Conservation (phyloP, 2,329 filamentous ascomycete genomes). For the Colletotrichum sp. region DNA sequence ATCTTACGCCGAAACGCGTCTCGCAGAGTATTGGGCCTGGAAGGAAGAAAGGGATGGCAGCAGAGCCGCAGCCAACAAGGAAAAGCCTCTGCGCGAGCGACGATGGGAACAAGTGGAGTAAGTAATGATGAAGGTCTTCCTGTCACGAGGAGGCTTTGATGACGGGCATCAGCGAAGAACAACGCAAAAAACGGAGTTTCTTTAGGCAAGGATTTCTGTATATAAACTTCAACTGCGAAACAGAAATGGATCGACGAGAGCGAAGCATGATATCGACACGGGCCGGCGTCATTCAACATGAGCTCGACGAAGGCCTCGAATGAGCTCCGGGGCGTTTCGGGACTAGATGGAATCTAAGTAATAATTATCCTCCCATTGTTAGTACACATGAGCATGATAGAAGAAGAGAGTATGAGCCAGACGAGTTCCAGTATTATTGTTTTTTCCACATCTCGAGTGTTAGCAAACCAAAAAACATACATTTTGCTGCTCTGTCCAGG, state of each 20-base stretch:
- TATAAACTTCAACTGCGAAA: constrained; percentile 24
- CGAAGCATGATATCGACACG: constrained; percentile 23
- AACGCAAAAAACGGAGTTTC: background rate
- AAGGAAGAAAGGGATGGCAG: constrained; percentile 74
- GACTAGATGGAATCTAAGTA: background rate
- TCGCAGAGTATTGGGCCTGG: constrained; percentile 95
- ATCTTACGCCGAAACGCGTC: constrained; percentile 81
- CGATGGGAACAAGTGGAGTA: constrained; percentile 71
- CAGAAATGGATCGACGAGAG: constrained; percentile 22
- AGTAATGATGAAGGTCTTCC: background rate
- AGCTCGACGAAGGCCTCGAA: constrained; percentile 28
- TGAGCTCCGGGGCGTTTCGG: constrained; percentile 13
- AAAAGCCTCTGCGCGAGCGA: constrained; percentile 76
- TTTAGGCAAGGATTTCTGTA: constrained; percentile 20
- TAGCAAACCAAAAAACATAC: background rate
- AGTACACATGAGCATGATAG: background rate
- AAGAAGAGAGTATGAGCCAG: background rate
- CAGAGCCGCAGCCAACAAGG: constrained; percentile 54
- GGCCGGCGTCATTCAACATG: constrained; percentile 38
- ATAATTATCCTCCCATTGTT: background rate
- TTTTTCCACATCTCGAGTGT: background rate
- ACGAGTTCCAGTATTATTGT: background rate
- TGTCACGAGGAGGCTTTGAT: background rate
- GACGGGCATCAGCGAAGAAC: background rate
- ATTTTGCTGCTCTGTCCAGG: background rate